These are phyloP conservation scores for Diversispora eburnea DNA, from an alignment of 192 early-diverging fungal species.

Conservation along the genomic window DNA sequence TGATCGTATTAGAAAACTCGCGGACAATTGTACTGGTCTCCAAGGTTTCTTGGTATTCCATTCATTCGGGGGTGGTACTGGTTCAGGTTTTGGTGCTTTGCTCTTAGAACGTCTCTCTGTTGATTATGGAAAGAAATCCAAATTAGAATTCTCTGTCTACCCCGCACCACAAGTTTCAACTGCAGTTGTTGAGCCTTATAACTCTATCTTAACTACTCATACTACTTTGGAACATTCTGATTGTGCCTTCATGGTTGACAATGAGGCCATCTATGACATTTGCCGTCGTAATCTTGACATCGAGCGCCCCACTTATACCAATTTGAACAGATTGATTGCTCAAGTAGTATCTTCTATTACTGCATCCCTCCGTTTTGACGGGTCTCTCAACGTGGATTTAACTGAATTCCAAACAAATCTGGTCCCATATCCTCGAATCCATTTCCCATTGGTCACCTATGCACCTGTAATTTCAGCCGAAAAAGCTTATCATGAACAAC, in stretches of 20 bases:
- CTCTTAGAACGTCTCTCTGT: constrained; percentile 97
- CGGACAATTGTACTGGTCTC: constrained; percentile 96
- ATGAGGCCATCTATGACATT: constrained; percentile 99
- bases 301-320: constrained; percentile 93
- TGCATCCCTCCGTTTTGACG: constrained; percentile 96
- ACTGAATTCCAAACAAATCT: constrained; percentile 99
- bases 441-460: constrained; percentile 98
- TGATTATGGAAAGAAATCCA: constrained; percentile 99
- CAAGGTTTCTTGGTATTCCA: constrained; percentile 99
- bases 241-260: constrained; percentile 99
- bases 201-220: constrained; percentile 99
- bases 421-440: constrained; percentile 98
- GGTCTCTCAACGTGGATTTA: constrained; percentile 98
- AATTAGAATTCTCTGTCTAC: constrained; percentile 99
- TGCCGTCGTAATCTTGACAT: constrained; percentile 98
- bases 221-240: constrained; percentile 98
- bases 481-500: constrained; percentile 97
- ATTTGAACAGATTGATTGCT: constrained; percentile 96
- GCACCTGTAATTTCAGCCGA: constrained; percentile 91
- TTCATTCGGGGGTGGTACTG: constrained; percentile 99
- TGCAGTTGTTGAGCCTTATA: constrained; percentile 96
- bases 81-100: constrained; percentile 97
- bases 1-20: constrained; percentile 95
- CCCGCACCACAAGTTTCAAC: constrained; percentile 97
- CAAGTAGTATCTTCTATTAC: constrained; percentile 99